phyloP scores from a whole-genome alignment of 2,329 filamentous ascomycete species.

The Pseudopyricularia javanii region DNA sequence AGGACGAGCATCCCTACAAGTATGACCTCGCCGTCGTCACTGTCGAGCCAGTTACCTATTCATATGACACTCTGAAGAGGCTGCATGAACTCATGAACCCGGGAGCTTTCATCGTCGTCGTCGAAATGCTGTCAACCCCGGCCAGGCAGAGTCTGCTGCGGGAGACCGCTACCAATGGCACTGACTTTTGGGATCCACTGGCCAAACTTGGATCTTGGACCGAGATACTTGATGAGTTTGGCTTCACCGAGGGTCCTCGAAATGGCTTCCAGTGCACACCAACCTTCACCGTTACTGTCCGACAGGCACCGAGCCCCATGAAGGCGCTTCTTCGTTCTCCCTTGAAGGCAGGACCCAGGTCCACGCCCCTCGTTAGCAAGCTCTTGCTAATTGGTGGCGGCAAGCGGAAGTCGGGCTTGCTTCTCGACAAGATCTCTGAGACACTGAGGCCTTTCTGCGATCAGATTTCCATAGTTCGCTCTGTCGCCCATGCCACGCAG shows the following conservation, averaged over 20 bases:
- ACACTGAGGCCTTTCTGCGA: conserved; percentile 11
- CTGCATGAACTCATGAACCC: conserved; percentile 12
- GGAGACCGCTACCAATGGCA: background rate
- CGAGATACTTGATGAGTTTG: conserved; percentile 17
- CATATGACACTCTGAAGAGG: conserved; percentile 2
- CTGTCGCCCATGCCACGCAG: conserved; percentile 15
- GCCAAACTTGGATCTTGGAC: conserved; percentile 20
- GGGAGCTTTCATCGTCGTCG: conserved; percentile 18
- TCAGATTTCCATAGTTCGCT: conserved; percentile 6
- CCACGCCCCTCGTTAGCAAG: conserved; percentile 2
- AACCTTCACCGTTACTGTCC: conserved; percentile 23
- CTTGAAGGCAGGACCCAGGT: background rate
- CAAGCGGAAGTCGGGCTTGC: conserved; percentile 1
- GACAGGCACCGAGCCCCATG: conserved; percentile 17
- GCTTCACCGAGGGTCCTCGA: conserved; percentile 16
- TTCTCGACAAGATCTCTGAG: conserved; percentile 10
- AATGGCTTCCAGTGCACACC: conserved; percentile 18
- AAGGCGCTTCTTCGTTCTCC: conserved; percentile 11
- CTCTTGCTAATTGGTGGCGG: conserved; percentile 20
- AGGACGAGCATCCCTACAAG: background rate
- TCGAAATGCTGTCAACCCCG: conserved; percentile 11
- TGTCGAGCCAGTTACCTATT: conserved; percentile 7
- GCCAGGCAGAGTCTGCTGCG: conserved; percentile 10
- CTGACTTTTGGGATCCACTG: too few species aligned
- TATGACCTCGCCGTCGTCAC: conserved; percentile 16